Evolutionary conservation across 2,329 filamentous ascomycete species (phyloP), one percentile per base, ranked within the genome.

Genomic region (Neofusicoccum laricinum): DNA sequence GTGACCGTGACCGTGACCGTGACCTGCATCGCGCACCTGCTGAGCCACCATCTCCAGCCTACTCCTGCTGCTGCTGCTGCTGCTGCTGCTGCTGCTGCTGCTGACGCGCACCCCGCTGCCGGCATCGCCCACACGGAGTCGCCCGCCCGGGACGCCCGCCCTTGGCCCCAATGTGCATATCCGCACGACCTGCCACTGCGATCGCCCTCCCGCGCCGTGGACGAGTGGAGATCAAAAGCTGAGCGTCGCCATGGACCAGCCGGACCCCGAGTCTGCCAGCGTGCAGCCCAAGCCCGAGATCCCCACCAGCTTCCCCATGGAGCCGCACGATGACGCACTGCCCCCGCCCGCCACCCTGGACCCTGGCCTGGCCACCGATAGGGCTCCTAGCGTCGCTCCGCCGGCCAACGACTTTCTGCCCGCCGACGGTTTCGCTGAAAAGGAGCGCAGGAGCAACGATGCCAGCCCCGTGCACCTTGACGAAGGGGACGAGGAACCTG

Each of bases 401-500:
- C 64, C 64, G 4, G 34, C 55, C 21, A 62, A 65, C 25, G 64
- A 65, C 15, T 65, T 55, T 32, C 41, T 61, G 34, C 46, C 55
- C 32, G 36, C 41, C n/a, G 61, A 57, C 40, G 15, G 46, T 19
- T 19, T 36, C 14, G 25, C 40, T n/a, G 58, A 46, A 34, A 64
- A 57, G 21, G 62, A 51, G 32, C 59, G 46, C 38, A n/a, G 19
- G 19, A 41, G 15, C 34, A 45, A 40, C 30, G 41, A 58, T 57
- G 48, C 48, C 14, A 66, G 50, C 7, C 45, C 65, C 10, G 51
- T 74, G 61, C 72, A 73, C 34, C 75, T 77, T 49, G 76, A 77
- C 46, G 76, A 76, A n/a, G 78, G 77, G 64, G 76, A 79, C 49
- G 77, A 79, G 63, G 75, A 79, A 40, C 76, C 75, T 11, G 71